phyloP scores from a whole-genome alignment of 1,284 basidiomycete species.

The Pholiota adiposa region DNA sequence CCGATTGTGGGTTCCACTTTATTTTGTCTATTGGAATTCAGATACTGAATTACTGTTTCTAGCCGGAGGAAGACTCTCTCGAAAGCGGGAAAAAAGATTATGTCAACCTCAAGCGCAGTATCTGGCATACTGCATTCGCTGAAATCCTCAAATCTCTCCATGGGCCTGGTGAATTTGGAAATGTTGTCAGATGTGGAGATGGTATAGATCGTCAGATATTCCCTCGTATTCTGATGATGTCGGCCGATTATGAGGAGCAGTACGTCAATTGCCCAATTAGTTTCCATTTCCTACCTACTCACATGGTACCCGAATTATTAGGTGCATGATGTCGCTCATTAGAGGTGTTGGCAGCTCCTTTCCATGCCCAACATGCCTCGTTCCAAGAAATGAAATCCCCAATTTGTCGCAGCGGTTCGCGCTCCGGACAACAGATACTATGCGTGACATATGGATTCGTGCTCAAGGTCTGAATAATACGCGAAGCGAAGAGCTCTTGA shows the following conservation, averaged over 20 bases:
- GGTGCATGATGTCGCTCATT: background rate
- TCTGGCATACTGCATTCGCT: no score
- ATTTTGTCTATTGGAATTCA: background rate
- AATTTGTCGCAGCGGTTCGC: background rate
- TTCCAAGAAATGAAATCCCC: slow-evolving; percentile 7
- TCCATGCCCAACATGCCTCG: slow-evolving; percentile 21
- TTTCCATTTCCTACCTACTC: no score
- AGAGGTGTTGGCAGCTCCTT: background rate
- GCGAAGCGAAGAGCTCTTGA: background rate
- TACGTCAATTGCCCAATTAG: no score
- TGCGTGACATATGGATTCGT: slow-evolving; percentile 4
- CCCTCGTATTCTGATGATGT: no score
- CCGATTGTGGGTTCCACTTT: slow-evolving; percentile 37
- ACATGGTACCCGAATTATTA: no score
- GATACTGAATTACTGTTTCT: background rate
- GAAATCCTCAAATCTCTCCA: no score
- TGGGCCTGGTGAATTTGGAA: no score
- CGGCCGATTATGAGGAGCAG: no score
- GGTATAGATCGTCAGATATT: no score
- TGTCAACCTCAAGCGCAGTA: no score
- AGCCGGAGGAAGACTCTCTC: background rate
- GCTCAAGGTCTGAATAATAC: background rate
- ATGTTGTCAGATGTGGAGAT: no score
- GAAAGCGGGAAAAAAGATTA: no score
- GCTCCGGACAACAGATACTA: slow-evolving; percentile 1